Percentiles rank a stretch among this genome's conserved stretches.
These are phyloP conservation scores for Claviceps digitariae DNA, from an alignment of 2,329 filamentous ascomycete genomes.

Conservation along the genomic window DNA sequence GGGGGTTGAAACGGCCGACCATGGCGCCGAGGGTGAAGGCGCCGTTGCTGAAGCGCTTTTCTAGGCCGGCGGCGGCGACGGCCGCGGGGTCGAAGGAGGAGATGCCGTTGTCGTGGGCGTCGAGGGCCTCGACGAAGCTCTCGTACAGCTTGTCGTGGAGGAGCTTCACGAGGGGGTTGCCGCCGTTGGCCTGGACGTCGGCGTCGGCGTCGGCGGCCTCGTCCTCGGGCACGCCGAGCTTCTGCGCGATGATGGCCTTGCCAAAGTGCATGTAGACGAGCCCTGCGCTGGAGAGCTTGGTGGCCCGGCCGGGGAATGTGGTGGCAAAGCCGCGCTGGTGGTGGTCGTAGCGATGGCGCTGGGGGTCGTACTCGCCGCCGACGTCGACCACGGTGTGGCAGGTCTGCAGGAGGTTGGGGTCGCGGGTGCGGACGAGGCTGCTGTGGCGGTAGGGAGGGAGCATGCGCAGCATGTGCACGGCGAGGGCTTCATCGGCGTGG, in stretches of 20 bases:
- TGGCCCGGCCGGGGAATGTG: constrained; percentile 69
- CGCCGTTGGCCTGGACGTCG: constrained; percentile 28
- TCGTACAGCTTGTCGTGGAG: constrained; percentile 85
- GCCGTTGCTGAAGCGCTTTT: constrained; percentile 72
- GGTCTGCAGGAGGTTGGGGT: constrained; percentile 59
- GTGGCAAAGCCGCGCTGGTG: constrained; percentile 86
- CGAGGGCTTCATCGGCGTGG: constrained; percentile 95
- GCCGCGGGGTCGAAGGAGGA: constrained; percentile 62
- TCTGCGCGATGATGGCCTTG: constrained; percentile 59
- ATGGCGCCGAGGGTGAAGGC: constrained; percentile 76
- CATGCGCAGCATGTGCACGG: constrained; percentile 86
- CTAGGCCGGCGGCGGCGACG: constrained; percentile 54
- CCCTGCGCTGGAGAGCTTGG: constrained; percentile 87
- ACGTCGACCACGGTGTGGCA: constrained; percentile 97
- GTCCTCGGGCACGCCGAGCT: constrained; percentile 12
- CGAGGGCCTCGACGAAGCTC: constrained; percentile 87
- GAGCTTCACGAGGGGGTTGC: constrained; percentile 52
- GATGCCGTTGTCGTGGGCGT: constrained; percentile 96
- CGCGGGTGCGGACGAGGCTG: constrained; percentile 72
- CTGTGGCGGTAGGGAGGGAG: constrained; percentile 69
- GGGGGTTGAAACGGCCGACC: constrained; percentile 66
- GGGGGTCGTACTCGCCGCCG: constrained; percentile 81
- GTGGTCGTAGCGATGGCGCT: constrained; percentile 76
- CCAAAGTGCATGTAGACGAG: constrained; percentile 96
- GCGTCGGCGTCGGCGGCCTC: constrained; percentile 8